These are phyloP conservation scores for Phaeotremella fagi DNA, from an alignment of 768 basidiomycete species.

Conservation along the genomic window DNA sequence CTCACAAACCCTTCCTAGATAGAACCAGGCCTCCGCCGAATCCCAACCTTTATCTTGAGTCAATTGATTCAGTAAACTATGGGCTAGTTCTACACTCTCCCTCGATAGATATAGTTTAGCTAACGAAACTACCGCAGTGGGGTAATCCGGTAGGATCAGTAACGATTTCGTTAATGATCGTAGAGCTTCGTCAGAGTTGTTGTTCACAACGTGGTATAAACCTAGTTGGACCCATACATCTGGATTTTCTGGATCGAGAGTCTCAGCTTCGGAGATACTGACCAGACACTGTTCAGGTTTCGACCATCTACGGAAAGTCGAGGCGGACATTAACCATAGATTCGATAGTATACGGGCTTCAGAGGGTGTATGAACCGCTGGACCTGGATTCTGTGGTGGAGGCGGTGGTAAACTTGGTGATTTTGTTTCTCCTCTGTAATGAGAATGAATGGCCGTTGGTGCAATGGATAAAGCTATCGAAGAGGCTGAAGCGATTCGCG, in stretches of 20 bases:
- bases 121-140: constrained; percentile 72
- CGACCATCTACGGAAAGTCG: constrained; percentile 82
- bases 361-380: constrained; percentile 49
- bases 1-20: constrained; percentile 73
- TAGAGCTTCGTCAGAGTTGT: constrained; percentile 56
- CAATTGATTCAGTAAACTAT: constrained; percentile 68
- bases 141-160: constrained; percentile 75
- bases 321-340: constrained; percentile 89
- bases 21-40: constrained; percentile 91
- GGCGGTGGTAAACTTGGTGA: constrained; percentile 48
- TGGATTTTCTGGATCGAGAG: constrained; percentile 75
- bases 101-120: constrained; percentile 64
- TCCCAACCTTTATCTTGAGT: constrained; percentile 83
- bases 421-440: constrained; percentile 24
- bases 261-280: constrained; percentile 92
- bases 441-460: constrained; percentile 39
- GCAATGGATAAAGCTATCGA: constrained; percentile 27
- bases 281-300: constrained; percentile 85
- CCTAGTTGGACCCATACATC: constrained; percentile 91
- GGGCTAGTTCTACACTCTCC: constrained; percentile 71
- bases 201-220: constrained; percentile 13
- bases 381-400: constrained; percentile 38
- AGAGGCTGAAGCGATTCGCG: constrained; percentile 19
- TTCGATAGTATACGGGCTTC: constrained; percentile 71
- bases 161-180: constrained; percentile 80